Percentiles rank a stretch among this genome's conserved stretches.
phyloP scores from a whole-genome alignment of 2,329 filamentous ascomycete genomes.

The Apiospora marii region DNA sequence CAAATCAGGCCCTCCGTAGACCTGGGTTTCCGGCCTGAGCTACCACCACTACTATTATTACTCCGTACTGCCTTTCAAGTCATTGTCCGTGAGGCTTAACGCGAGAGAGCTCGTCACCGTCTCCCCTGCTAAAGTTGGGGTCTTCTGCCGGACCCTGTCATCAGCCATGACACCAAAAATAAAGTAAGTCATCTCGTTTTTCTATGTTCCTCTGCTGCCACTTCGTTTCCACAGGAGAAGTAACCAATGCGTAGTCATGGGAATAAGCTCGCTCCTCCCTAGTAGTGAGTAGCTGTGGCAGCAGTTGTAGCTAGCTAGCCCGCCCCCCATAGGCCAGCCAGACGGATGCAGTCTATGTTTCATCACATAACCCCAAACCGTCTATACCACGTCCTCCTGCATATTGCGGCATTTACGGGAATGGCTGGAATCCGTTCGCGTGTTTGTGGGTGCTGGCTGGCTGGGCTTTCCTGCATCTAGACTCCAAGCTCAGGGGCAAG shows the following conservation, averaged over 20 bases:
- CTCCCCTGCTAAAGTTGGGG: background rate
- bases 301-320: background rate
- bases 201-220: background rate
- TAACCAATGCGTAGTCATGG: constrained; percentile 18
- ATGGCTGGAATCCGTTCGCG: background rate
- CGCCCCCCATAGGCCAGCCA: background rate
- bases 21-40: constrained; percentile 15
- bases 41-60: background rate
- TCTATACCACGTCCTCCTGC: constrained; percentile 9
- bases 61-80: background rate
- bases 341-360: background rate
- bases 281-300: background rate
- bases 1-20: background rate
- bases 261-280: constrained; percentile 11
- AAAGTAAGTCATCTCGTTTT: background rate
- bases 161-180: background rate
- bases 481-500: constrained; percentile 1
- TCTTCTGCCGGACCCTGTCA: constrained; percentile 1
- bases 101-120: background rate
- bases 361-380: background rate
- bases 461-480: background rate
- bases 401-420: constrained; percentile 19
- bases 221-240: constrained; percentile 14
- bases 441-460: background rate
- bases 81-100: background rate